phyloP scores from a whole-genome alignment of 257 asterid species.

The Lithospermum erythrorhizon region DNA sequence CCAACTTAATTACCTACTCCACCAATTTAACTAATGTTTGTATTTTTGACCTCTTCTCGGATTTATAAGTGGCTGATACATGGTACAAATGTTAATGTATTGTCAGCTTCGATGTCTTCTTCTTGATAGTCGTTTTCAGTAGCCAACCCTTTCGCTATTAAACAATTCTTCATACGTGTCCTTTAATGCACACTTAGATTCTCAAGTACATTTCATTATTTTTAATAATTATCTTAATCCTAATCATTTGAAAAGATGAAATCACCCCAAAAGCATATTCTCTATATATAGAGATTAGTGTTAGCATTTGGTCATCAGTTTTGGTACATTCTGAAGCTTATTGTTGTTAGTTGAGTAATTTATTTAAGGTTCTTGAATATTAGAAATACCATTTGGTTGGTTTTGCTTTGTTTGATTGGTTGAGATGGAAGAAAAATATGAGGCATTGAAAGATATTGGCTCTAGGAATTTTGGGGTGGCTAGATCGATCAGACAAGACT shows the following conservation, averaged over 20 bases:
- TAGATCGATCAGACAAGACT: slow-evolving; percentile 30
- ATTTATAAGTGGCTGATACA: neutral
- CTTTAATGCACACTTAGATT: neutral
- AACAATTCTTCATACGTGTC: slow-evolving; percentile 1
- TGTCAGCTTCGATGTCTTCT: neutral
- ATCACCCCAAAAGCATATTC: neutral
- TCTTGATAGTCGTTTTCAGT: slow-evolving; percentile 10
- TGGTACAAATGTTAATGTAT: neutral
- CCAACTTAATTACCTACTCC: too few relatives aligned
- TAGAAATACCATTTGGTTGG: too few relatives aligned
- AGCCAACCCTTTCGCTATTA: slow-evolving; percentile 6
- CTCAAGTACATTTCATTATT: neutral
- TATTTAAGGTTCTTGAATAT: too few relatives aligned
- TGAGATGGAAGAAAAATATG: slow-evolving; percentile 34
- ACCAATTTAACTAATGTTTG: too few relatives aligned
- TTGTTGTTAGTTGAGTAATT: neutral
- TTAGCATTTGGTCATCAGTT: neutral
- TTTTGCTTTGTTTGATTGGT: neutral
- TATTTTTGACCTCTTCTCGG: neutral
- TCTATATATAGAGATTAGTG: neutral
- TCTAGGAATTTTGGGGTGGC: slow-evolving; percentile 39
- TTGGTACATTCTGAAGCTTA: slow-evolving; percentile 1
- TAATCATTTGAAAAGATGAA: neutral
- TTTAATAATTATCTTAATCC: neutral
- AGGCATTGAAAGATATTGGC: slow-evolving; percentile 34